A percentile compares a stretch with the other conserved stretches of the same genome.
These are phyloP conservation scores for Hortiboletus flavorubellus DNA, from an alignment of 768 basidiomycete genomes.

Conservation along the genomic window DNA sequence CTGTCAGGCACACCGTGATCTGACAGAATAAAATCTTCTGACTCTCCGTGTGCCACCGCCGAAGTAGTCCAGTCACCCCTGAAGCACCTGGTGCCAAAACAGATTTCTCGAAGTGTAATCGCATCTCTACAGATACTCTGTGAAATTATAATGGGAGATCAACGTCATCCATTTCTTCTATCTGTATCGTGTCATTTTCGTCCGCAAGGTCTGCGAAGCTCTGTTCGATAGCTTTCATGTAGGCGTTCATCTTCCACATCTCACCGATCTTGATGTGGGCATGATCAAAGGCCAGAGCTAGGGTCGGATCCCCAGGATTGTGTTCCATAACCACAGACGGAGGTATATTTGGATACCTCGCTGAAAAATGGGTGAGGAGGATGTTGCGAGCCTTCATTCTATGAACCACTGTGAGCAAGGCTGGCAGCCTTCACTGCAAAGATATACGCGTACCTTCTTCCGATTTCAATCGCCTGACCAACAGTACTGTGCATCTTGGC, in stretches of 20 bases:
- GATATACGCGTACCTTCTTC: constrained; percentile 50
- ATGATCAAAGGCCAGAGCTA: constrained; percentile 84
- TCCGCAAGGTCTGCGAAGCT: constrained; percentile 53
- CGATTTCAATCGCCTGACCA: constrained; percentile 81
- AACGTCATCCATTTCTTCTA: constrained; percentile 14
- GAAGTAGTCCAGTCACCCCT: constrained; percentile 1
- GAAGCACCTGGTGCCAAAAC: constrained; percentile 7
- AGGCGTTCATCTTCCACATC: constrained; percentile 84
- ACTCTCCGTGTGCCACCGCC: constrained; percentile 1
- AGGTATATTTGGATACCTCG: constrained; percentile 87
- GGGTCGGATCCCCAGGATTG: constrained; percentile 36
- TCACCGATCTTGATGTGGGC: constrained; percentile 66
- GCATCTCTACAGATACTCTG: constrained; percentile 43
- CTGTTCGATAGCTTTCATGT: constrained; percentile 67
- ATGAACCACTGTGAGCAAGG: background rate
- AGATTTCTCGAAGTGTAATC: constrained; percentile 49
- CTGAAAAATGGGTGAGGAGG: constrained; percentile 95
- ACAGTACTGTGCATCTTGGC: constrained; percentile 88
- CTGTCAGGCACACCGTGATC: constrained; percentile 33
- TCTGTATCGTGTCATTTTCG: constrained; percentile 30
- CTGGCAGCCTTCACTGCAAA: background rate
- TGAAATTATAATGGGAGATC: constrained; percentile 19
- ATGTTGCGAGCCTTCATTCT: constrained; percentile 86
- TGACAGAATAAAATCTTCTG: constrained; percentile 27
- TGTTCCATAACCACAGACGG: constrained; percentile 32